Evolutionary conservation across 2,329 filamentous ascomycete species (phyloP).

Genomic region (Aureobasidium sp.): DNA sequence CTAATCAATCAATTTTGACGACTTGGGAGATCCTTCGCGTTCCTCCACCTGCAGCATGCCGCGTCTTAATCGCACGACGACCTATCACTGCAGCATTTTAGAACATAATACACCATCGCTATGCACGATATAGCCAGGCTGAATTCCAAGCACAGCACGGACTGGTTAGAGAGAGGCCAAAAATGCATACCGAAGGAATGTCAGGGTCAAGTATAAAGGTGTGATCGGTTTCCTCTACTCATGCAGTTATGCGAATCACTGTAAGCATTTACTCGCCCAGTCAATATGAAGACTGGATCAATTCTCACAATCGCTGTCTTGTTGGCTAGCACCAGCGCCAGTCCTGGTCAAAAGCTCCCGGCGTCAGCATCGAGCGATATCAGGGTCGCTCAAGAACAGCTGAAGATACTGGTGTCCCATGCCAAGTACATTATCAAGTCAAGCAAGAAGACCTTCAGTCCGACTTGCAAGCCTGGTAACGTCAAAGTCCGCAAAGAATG

Average conservation of each 20-base stretch:
- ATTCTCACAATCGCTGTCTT: neutral
- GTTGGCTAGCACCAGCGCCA: neutral
- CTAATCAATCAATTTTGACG: neutral
- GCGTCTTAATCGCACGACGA: neutral
- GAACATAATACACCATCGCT: neutral
- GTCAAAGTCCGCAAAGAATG: slow-evolving; percentile 26
- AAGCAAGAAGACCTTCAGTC: neutral
- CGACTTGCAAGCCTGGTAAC: neutral
- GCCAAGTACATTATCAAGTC: slow-evolving; percentile 10
- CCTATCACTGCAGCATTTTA: slow-evolving; percentile 5
- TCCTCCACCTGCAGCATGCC: neutral
- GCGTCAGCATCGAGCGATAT: slow-evolving; percentile 6
- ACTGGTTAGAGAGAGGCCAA: neutral
- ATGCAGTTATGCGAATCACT: neutral
- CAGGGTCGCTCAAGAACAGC: neutral
- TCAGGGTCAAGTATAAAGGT: slow-evolving; percentile 3
- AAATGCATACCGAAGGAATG: neutral
- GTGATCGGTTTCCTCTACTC: neutral
- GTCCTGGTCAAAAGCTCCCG: slow-evolving; percentile 3
- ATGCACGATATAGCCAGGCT: neutral
- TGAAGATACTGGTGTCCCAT: slow-evolving; percentile 1
- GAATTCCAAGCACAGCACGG: neutral
- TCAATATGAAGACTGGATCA: neutral
- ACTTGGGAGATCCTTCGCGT: slow-evolving; percentile 8
- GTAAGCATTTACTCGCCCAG: no score